Evolutionary conservation across 257 asterid species (phyloP).

Genomic region (Haberlea rhodopensis): DNA sequence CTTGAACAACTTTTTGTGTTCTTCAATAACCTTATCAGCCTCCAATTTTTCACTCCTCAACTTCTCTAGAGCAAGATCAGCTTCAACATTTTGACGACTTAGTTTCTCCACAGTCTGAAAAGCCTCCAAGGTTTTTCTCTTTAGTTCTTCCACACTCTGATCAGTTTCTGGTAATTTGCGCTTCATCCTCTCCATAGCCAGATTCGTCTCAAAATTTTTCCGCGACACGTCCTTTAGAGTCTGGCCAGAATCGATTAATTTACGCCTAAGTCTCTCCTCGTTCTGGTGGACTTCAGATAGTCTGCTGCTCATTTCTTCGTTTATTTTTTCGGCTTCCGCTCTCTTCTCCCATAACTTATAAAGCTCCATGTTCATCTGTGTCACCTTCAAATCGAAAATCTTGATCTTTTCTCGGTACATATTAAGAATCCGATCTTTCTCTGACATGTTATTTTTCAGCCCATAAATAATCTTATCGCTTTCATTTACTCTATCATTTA

Average conservation of each 20-base stretch:
- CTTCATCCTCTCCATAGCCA: conserved; percentile 16
- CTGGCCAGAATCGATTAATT: background rate
- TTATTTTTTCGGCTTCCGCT: background rate
- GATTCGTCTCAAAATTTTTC: background rate
- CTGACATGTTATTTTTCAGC: conserved; percentile 3
- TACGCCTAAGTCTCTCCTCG: background rate
- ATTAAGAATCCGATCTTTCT: background rate
- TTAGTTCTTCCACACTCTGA: background rate
- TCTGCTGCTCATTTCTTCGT: background rate
- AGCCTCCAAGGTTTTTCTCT: background rate
- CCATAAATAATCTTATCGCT: background rate
- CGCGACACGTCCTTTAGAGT: background rate
- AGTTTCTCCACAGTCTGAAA: background rate
- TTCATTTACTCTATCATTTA: background rate
- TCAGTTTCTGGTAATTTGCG: background rate
- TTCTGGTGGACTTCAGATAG: background rate
- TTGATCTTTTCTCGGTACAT: background rate
- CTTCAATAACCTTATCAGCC: conserved; percentile 8
- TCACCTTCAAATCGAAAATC: background rate
- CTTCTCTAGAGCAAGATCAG: conserved; percentile 1
- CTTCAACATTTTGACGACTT: background rate
- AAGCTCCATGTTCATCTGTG: background rate
- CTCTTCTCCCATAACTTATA: background rate
- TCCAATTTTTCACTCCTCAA: conserved; percentile 1
- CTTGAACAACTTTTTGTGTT: conserved; percentile 2